phyloP scores from a whole-genome alignment of 169 alveolate genomes.

The Cryptosporidium meleagridis region DNA sequence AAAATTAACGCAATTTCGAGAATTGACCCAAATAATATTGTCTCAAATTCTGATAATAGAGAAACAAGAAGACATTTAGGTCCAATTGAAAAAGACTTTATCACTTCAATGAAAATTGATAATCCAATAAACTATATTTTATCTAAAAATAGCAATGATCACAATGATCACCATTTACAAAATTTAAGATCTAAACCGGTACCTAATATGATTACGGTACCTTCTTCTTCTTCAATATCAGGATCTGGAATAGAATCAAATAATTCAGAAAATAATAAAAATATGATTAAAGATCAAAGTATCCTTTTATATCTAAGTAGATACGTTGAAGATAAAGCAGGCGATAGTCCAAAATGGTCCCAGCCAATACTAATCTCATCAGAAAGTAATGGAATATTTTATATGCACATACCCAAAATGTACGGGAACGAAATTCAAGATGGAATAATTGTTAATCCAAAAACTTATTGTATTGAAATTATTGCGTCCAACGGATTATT shows the following conservation, averaged over 20 bases:
- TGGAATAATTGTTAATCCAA: conserved; percentile 41
- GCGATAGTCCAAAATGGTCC: conserved; percentile 32
- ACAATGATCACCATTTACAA: not conserved
- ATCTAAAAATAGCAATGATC: not conserved
- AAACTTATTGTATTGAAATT: conserved; percentile 61
- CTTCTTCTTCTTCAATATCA: not conserved
- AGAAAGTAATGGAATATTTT: conserved; percentile 58
- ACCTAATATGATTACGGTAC: too few species aligned
- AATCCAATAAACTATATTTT: not conserved
- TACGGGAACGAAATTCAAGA: not conserved
- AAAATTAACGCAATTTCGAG: not conserved
- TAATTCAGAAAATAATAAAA: conserved; percentile 18
- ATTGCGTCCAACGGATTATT: conserved; percentile 33
- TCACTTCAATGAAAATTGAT: not conserved
- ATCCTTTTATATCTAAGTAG: conserved; percentile 37
- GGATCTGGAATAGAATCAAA: not conserved
- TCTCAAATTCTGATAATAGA: not conserved
- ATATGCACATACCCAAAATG: conserved; percentile 27
- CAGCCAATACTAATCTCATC: conserved; percentile 59
- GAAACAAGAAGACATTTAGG: not conserved
- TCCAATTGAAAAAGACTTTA: not conserved
- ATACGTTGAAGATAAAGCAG: not conserved
- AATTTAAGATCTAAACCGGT: not conserved
- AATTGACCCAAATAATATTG: conserved; percentile 16
- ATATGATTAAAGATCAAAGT: conserved; percentile 7